Percentiles rank a stretch among this genome's conserved stretches.
phyloP scores from a whole-genome alignment of 2,329 filamentous ascomycete species.

The Paracoccidioides lutzii region DNA sequence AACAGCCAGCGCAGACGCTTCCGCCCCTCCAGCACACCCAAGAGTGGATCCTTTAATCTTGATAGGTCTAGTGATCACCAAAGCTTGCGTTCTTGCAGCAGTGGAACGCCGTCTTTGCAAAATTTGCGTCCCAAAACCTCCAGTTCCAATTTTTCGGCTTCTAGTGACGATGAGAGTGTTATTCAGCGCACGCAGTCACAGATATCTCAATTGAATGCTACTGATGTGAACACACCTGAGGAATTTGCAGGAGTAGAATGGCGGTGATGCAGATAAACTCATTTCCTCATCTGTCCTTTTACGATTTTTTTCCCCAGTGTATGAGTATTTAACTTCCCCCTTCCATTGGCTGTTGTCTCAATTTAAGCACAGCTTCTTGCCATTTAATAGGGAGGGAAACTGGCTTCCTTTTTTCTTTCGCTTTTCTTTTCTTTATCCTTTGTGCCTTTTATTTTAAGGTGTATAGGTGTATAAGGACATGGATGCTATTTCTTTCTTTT shows the following conservation, averaged over 20 bases:
- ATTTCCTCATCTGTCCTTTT: neutral
- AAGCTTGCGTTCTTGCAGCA: conserved; percentile 10
- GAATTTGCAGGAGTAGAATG: neutral
- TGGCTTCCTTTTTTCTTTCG: too few relatives aligned
- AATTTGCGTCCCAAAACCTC: conserved; percentile 25
- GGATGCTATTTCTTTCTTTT: neutral
- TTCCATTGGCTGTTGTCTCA: neutral
- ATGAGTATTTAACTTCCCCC: neutral
- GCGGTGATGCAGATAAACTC: neutral
- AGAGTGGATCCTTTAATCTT: neutral
- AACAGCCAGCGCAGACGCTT: neutral
- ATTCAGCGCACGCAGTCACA: conserved; percentile 22
- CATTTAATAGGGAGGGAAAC: neutral
- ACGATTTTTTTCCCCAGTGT: neutral
- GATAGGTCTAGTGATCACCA: conserved; percentile 9
- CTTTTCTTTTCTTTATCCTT: too few relatives aligned
- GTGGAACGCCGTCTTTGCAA: conserved; percentile 21
- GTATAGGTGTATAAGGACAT: neutral
- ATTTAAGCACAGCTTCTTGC: neutral
- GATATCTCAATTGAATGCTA: conserved; percentile 1
- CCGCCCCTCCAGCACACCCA: neutral
- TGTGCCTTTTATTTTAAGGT: too few relatives aligned
- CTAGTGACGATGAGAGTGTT: conserved; percentile 27
- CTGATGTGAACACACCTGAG: neutral
- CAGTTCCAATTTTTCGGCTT: conserved; percentile 22